Evolutionary conservation across 441 rosid species (phyloP), one percentile per base, ranked within the genome.

Genomic region (Jatropha podagrica): DNA sequence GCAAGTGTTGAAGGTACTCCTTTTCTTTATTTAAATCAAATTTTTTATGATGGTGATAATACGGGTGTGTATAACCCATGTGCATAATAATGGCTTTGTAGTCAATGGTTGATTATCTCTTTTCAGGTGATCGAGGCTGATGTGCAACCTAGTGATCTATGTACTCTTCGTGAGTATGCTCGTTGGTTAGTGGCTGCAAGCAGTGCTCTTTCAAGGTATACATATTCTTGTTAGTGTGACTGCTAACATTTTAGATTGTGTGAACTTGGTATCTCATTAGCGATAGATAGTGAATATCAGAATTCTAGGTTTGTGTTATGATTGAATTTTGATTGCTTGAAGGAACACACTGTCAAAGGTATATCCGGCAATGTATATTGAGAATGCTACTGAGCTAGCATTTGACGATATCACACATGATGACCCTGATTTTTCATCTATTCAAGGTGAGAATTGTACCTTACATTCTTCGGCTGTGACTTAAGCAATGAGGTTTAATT

Each of bases 361-460:
- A 49, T 93, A 92, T 88, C 98, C 97, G 58, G 99, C 98, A 23
- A 96, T 92, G 98, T 93, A 89, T 81, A 89, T 96, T 68, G 98
- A 93, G 84, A 87, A 92, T 80, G 89, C 91, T 65, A 90, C 97
- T 63, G 92, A 96, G 80, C 94, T 92, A 78, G 97, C 98, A 44
- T 96, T 91, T 85, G 97, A 96, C 69, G 99, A 96, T 77, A 82
- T 93, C 79, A 84, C 86, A 18, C 91, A 95, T 41, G 87, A 92
- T 70, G 97, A 93, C 79, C 96, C 97, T 73, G 99, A 93, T 83
- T 96, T 93, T 81, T 80, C 93, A 67, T 91, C 84, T 77, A 96
- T 95, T 84, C 99, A 95, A 91, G 99, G 99, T 90, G 78, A 84
- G 80, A 55, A 23, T 32, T 62, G 13, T 44, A 18, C 46, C 67